Evolutionary conservation across 805 yeast species (phyloP).

Genomic region (Myxozyma nipponensis): DNA sequence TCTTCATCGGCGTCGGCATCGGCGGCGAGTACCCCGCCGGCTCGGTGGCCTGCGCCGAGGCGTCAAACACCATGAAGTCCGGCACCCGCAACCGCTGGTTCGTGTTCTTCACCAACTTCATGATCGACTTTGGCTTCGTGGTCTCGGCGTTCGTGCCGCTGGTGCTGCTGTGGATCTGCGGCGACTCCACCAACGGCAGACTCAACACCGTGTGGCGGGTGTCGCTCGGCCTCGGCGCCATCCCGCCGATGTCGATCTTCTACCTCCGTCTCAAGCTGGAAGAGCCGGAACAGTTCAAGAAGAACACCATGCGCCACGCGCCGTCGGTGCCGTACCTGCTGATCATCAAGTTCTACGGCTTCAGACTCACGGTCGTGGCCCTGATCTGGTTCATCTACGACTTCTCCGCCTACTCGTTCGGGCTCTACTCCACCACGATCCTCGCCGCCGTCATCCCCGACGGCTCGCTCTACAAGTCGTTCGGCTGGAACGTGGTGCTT

Average conservation of each 20-base stretch:
- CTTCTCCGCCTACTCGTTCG: conserved; percentile 82
- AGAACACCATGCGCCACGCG: conserved; percentile 62
- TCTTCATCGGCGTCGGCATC: conserved; percentile 83
- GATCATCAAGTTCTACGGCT: conserved; percentile 78
- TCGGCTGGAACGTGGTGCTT: conserved; percentile 90
- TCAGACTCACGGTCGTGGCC: conserved; percentile 65
- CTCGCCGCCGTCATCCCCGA: conserved; percentile 54
- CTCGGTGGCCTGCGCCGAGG: conserved; percentile 90
- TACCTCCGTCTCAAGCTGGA: conserved; percentile 69
- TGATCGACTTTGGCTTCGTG: conserved; percentile 87
- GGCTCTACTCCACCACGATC: conserved; percentile 75
- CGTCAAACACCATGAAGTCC: conserved; percentile 69
- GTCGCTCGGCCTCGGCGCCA: conserved; percentile 83
- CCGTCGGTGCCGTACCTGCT: conserved; percentile 60
- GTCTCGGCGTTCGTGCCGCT: conserved; percentile 79
- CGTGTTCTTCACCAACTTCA: conserved; percentile 79
- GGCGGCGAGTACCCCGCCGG: conserved; percentile 96
- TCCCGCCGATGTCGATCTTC: conserved; percentile 77
- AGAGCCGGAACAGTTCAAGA: conserved; percentile 68
- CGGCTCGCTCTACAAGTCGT: conserved; percentile 62
- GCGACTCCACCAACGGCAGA: conserved; percentile 57
- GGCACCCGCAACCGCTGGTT: conserved; percentile 87
- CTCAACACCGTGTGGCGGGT: conserved; percentile 88
- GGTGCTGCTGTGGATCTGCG: conserved; percentile 79
- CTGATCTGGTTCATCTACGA: conserved; percentile 90